Evolutionary conservation across 192 early-diverging fungal species (phyloP), one percentile per base, ranked within the genome.

Genomic region (Rhizophagus sp.): DNA sequence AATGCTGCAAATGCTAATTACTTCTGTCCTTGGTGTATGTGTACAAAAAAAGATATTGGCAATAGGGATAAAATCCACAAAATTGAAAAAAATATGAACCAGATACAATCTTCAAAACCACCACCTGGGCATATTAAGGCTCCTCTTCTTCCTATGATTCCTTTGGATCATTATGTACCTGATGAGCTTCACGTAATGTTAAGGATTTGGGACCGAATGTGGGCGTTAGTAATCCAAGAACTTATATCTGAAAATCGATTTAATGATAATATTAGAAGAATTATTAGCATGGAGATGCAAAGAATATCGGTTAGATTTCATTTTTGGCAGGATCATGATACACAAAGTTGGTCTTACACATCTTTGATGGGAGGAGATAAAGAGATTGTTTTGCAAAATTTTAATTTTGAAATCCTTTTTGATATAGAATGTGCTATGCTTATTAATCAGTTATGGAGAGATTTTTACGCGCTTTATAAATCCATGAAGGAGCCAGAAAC

Each of bases 221-320:
- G 63, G 25, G n/a, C n/a, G 27, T 64, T 64, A 64, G 11, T 64
- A 64, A 64, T 64, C 11, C 63, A 64, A 25, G 63, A 64, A 11
- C 63, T 64, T 27, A 64, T 30, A 64, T 64, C n/a, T 64, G 63
- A 64, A 62, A 64, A 64, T 64, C n/a, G 63, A 64, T 64, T 27
- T 27, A 27, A 64, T 64, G 25, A 64, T 64, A 7, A 27, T 25
- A 64, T 25, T 64, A 64, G 63, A 64, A 27, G 25, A 64, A 27
- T 64, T 25, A 64, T 64, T 64, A 64, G 63, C 6, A 27, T 24
- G 27, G 11, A 64, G 27, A 64, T 64, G 63, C 63, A 27, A 64
- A 64, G 27, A 64, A 64, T 64, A 27, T 64, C 25, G 0, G 27
- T 27, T 64, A 64, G 27, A 11, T 24, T 64, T 64, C 25, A 64